These are phyloP conservation scores for Citrullus amarus DNA, from an alignment of 306 rosid species.

Conservation along the genomic window DNA sequence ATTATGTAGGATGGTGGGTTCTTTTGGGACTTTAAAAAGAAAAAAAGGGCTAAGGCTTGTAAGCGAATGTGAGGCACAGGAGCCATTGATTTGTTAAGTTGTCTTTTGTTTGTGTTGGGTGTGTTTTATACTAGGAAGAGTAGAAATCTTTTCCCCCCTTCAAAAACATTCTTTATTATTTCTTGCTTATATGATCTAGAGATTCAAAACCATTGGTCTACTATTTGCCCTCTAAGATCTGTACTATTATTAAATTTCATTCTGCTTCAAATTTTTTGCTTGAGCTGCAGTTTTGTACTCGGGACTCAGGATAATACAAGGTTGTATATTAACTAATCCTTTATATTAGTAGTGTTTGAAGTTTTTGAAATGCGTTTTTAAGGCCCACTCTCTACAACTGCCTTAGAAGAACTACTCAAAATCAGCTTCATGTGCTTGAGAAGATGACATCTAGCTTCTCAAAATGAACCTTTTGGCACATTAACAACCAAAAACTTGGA, in stretches of 20 bases:
- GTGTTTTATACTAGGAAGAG: neutral
- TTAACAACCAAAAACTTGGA: neutral
- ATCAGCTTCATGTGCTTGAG: neutral
- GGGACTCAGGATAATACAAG: neutral
- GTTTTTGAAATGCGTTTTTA: neutral
- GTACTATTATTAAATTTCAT: neutral
- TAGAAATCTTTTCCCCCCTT: neutral
- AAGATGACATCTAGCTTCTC: neutral
- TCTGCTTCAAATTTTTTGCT: neutral
- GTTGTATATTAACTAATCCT: neutral
- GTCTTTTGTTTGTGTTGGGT: neutral
- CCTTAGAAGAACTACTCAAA: neutral
- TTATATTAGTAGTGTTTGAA: neutral
- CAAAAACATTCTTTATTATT: neutral
- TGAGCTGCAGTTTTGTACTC: neutral
- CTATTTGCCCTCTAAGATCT: neutral
- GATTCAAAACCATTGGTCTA: neutral
- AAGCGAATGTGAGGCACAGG: neutral
- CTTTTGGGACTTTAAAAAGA: neutral
- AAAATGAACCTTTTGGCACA: neutral
- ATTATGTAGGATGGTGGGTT: slow-evolving; percentile 2
- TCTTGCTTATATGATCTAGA: neutral
- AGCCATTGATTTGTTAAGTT: neutral
- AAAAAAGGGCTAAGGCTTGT: neutral
- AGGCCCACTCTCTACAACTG: neutral